A percentile compares a stretch with the other conserved stretches of the same genome.
Evolutionary conservation across 2,329 filamentous ascomycete species (phyloP).

Genomic region (Epichloe uncinata): DNA sequence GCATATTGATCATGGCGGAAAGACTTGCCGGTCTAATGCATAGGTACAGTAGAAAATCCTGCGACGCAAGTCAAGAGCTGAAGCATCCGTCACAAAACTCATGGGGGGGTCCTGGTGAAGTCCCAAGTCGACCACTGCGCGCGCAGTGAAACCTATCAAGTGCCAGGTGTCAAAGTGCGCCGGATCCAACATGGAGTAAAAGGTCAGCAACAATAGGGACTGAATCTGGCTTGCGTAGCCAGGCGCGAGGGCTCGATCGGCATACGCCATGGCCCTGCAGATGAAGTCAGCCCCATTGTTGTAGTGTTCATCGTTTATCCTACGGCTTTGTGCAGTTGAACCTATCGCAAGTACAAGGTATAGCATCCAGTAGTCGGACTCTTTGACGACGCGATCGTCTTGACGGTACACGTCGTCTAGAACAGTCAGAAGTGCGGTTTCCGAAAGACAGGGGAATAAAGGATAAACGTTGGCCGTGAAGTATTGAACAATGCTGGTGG

Average conservation of each 20-base stretch:
- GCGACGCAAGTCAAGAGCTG: conserved; percentile 62
- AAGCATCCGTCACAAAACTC: conserved; percentile 52
- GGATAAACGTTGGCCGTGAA: conserved; percentile 75
- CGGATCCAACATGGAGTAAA: conserved; percentile 84
- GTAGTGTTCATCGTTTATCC: conserved; percentile 52
- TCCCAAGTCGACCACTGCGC: conserved; percentile 78
- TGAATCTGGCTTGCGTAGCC: conserved; percentile 79
- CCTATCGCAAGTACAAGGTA: conserved; percentile 84
- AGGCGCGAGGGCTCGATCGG: conserved; percentile 72
- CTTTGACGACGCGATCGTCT: conserved; percentile 46
- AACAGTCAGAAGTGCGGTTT: conserved; percentile 62
- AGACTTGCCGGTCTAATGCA: conserved; percentile 62
- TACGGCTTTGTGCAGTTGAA: conserved; percentile 59
- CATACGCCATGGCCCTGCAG: conserved; percentile 55
- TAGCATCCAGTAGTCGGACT: conserved; percentile 71
- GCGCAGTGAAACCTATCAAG: conserved; percentile 76
- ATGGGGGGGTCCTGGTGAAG: conserved; percentile 82
- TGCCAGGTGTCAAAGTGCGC: conserved; percentile 92
- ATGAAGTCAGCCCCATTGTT: conserved; percentile 41
- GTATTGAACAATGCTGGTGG: conserved; percentile 60
- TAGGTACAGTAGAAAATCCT: conserved; percentile 87
- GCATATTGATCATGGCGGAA: not conserved
- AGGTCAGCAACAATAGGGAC: conserved; percentile 69
- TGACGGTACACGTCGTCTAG: conserved; percentile 72
- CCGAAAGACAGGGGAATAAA: conserved; percentile 70